phyloP scores from a whole-genome alignment of 2,329 filamentous ascomycete genomes.

The Golovinomyces cichoracearum region DNA sequence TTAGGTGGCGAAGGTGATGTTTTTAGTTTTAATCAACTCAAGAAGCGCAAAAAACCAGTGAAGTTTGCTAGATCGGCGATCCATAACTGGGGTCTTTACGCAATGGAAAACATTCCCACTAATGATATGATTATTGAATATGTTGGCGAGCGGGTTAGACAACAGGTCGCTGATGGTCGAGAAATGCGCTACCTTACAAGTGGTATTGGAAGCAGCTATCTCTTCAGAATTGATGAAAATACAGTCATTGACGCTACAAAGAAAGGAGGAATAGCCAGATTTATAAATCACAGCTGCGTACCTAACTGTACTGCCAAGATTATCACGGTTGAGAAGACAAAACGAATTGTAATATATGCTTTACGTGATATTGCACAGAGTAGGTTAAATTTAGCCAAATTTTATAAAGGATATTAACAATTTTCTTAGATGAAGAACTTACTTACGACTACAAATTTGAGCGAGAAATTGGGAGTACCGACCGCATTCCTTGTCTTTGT shows the following conservation, averaged over 20 bases:
- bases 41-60: constrained; percentile 98
- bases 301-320: constrained; percentile 98
- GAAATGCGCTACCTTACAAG: constrained; percentile 84
- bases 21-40: constrained; percentile 92
- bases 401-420: constrained; percentile 6
- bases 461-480: constrained; percentile 76
- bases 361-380: constrained; percentile 82
- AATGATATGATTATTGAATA: constrained; percentile 99
- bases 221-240: constrained; percentile 94
- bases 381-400: constrained; percentile 26
- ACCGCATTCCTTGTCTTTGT: constrained; percentile 91
- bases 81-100: constrained; percentile 95
- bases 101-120: constrained; percentile 86
- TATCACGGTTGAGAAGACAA: constrained; percentile 93
- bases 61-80: constrained; percentile 94
- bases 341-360: constrained; percentile 96
- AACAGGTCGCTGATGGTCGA: constrained; percentile 89
- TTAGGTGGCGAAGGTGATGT: constrained; percentile 67
- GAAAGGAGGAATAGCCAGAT: constrained; percentile 88
- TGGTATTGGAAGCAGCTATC: constrained; percentile 86
- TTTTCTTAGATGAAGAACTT: constrained; percentile 71
- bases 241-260: constrained; percentile 96
- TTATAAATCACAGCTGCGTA: constrained; percentile 97
- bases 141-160: constrained; percentile 86
- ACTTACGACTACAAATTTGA: constrained; percentile 99